Conservation (phyloP, 1,139 yeast species). For the Pichia terricola region DNA sequence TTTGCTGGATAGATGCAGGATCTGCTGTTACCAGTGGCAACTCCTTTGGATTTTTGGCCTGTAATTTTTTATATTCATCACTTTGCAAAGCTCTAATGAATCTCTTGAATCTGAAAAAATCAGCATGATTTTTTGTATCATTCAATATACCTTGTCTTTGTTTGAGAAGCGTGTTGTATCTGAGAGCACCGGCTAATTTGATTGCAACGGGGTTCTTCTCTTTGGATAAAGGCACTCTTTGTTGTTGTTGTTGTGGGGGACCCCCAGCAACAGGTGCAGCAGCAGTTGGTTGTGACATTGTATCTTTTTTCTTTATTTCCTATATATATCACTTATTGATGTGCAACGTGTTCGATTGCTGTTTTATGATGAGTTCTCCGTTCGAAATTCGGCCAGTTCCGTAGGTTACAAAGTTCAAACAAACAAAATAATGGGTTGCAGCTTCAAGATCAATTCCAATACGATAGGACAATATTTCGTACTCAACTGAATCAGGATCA, state of each 20-base stretch:
- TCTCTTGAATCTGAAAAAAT: conserved; percentile 82
- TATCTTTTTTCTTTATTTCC: no score
- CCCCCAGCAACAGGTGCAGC: background rate
- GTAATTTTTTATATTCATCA: conserved; percentile 56
- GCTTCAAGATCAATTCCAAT: no score
- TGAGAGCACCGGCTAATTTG: conserved; percentile 62
- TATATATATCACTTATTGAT: no score
- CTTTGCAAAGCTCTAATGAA: conserved; percentile 69
- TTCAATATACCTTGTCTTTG: conserved; percentile 66
- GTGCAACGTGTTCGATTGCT: no score
- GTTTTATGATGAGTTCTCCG: no score
- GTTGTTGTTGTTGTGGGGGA: conserved; percentile 9
- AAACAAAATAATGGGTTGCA: no score
- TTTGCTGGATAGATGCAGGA: conserved; percentile 42
- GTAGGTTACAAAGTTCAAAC: no score
- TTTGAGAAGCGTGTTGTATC: conserved; percentile 57
- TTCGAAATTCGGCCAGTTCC: no score
- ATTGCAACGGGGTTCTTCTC: conserved; percentile 34
- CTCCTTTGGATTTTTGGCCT: conserved; percentile 32
- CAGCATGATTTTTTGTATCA: conserved; percentile 51
- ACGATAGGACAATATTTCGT: no score
- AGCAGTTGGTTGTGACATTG: background rate
- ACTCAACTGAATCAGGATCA: no score
- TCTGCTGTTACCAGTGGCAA: conserved; percentile 41
- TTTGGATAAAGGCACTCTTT: conserved; percentile 16